A percentile compares a stretch with the other conserved stretches of the same genome.
Conservation (phyloP, 2,329 filamentous ascomycete genomes). For the Ceratocystis cubensis region DNA sequence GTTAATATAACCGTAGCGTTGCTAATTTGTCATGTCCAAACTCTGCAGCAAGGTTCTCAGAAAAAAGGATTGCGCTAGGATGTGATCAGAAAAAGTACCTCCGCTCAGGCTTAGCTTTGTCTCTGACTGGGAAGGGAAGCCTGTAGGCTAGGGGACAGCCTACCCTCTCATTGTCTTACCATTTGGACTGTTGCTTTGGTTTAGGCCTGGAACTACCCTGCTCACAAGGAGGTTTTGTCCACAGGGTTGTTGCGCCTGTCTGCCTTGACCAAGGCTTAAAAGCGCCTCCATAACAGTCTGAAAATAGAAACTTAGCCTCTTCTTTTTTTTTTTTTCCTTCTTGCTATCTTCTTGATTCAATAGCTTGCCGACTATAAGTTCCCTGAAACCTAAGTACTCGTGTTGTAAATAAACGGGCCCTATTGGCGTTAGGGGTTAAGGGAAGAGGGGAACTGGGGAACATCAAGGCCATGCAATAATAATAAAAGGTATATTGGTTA, state of each 20-base stretch:
- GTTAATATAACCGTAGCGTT: not conserved
- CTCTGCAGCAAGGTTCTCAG: not conserved
- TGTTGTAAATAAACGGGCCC: not conserved
- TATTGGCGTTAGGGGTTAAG: too few species aligned
- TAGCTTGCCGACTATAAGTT: not conserved
- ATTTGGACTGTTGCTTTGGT: not conserved
- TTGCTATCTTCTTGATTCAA: not conserved
- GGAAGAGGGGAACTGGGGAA: too few species aligned
- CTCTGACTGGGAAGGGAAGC: not conserved
- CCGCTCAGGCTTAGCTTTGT: not conserved
- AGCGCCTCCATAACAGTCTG: not conserved
- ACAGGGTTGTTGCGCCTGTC: not conserved
- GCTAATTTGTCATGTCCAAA: not conserved
- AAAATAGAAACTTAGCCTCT: conserved; percentile 8
- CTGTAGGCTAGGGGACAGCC: not conserved
- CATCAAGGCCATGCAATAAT: too few species aligned
- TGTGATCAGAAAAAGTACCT: too few species aligned
- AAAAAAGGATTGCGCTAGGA: not conserved
- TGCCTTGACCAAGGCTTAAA: conserved; percentile 5
- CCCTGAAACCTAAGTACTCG: not conserved
- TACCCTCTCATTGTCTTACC: not conserved
- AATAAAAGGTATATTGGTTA: too few species aligned
- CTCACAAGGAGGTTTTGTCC: not conserved
- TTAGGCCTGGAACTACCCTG: not conserved
- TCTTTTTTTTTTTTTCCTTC: not conserved